Percentiles rank a stretch among this genome's conserved stretches.
Conservation (phyloP, 2,329 filamentous ascomycete genomes). For the Metarhizium album region DNA sequence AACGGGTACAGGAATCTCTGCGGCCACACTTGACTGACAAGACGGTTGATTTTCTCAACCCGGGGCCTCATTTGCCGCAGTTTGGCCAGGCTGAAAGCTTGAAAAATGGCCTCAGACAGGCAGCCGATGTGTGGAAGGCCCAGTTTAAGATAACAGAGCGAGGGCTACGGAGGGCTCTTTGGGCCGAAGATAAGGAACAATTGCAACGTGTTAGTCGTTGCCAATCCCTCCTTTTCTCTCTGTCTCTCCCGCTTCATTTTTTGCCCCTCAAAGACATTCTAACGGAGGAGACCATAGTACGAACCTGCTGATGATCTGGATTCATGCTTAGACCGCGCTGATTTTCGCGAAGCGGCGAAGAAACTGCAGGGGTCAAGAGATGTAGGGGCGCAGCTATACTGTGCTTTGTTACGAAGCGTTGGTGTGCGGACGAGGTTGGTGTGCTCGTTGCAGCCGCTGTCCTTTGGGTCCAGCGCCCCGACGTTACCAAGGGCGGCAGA, state of each 20-base stretch:
- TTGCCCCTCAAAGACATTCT: background rate
- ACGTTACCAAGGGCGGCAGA: constrained; percentile 27
- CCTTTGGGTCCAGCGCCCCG: constrained; percentile 49
- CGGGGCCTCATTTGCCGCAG: constrained; percentile 55
- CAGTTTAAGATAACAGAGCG: constrained; percentile 62
- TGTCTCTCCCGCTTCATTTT: no score
- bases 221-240: background rate
- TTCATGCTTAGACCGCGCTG: constrained; percentile 53
- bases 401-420: constrained; percentile 71
- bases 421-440: constrained; percentile 75
- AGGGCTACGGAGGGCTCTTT: constrained; percentile 60
- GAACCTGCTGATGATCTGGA: constrained; percentile 54
- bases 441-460: constrained; percentile 77
- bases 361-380: constrained; percentile 74
- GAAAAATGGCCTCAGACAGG: constrained; percentile 65
- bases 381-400: constrained; percentile 82
- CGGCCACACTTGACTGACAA: constrained; percentile 55
- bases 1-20: constrained; percentile 53
- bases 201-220: constrained; percentile 40
- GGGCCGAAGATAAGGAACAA: constrained; percentile 59
- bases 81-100: constrained; percentile 68
- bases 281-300: constrained; percentile 30
- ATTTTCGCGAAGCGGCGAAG: constrained; percentile 63
- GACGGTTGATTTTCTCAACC: constrained; percentile 56
- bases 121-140: constrained; percentile 53